A percentile compares a stretch with the other conserved stretches of the same genome.
Evolutionary conservation across 2,329 filamentous ascomycete species (phyloP).

Genomic region (Diplodia seriata): DNA sequence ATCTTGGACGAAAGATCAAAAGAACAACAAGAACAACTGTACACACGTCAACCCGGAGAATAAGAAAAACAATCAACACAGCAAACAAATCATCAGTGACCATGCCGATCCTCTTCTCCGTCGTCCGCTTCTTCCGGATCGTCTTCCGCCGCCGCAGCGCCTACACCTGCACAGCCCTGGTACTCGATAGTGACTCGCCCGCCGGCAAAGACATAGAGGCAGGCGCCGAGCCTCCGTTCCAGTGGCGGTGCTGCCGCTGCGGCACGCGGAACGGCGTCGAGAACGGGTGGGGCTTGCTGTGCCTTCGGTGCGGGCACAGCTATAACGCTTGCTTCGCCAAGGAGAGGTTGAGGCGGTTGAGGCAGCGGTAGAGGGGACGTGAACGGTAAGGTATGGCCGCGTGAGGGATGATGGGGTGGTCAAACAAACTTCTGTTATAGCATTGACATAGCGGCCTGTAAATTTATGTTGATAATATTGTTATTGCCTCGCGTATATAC

Average conservation of each 20-base stretch:
- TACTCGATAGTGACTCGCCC: no score
- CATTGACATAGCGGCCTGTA: no score
- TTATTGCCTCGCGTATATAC: no score
- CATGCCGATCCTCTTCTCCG: no score
- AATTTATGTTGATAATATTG: no score
- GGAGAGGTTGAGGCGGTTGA: neutral
- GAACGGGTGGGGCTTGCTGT: neutral
- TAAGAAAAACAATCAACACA: no score
- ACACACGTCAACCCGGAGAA: neutral
- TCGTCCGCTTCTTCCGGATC: neutral
- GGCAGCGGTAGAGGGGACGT: neutral
- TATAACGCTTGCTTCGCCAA: neutral
- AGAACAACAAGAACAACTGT: neutral
- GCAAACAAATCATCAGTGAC: no score
- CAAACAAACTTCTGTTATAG: no score
- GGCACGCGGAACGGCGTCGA: neutral
- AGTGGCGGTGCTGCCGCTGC: slow-evolving; percentile 6
- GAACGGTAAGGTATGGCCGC: neutral
- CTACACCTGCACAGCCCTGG: neutral
- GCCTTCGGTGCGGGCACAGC: neutral
- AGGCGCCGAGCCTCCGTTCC: neutral
- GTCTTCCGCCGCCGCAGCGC: neutral
- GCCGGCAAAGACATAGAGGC: no score
- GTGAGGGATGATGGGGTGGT: neutral
- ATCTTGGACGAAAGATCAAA: no score